Evolutionary conservation across 345 rosid genomes (phyloP), one percentile per base, ranked within the genome.

Genomic region (Hypericum androsaemum): DNA sequence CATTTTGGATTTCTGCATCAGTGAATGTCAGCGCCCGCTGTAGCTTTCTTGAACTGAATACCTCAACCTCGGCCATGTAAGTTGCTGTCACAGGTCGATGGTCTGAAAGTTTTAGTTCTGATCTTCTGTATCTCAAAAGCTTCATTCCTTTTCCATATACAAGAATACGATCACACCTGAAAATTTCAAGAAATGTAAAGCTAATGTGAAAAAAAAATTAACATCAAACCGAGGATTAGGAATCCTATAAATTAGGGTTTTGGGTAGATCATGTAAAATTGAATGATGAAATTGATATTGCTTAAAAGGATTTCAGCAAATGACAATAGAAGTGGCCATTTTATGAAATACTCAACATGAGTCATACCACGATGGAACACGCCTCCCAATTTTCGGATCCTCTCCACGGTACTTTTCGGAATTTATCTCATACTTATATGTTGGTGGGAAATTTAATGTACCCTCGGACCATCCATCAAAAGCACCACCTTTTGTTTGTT

Each of bases 381-480:
- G 95, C 64, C 87, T 81, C 57, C 89, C 95, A 16, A 56, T 71
- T 71, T 72, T 86, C 39, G 82, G 77, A 54, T 87, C 88, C 63
- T 80, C 87, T 53, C 92, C 92, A 5, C 15, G 62, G 69, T 90
- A 90, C 50, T 72, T 84, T 32, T 77, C 85, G 48, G 96, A 84
- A 70, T 84, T 63, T 32, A 73, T 28, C 73, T 84, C 89, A 16
- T 90, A 90, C 64, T 90, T 90, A 59, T 90, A 90, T 36, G 98
- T 90, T 55, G 98, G 96, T 35, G 96, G 77, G 62, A 90, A 90
- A 47, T 43, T 58, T 59, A 90, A 56, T 52, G 64, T 39, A 22
- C 95, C 96, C 64, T 90, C 96, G 1, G 80, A 69, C 98, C 98
- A 90, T 71, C 98, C 98, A 65, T 82, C 92, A 54, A 90, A 87